Percentiles rank a stretch among this genome's conserved stretches.
Conservation (phyloP, 2,329 filamentous ascomycete genomes). For the Curvularia sp. region DNA sequence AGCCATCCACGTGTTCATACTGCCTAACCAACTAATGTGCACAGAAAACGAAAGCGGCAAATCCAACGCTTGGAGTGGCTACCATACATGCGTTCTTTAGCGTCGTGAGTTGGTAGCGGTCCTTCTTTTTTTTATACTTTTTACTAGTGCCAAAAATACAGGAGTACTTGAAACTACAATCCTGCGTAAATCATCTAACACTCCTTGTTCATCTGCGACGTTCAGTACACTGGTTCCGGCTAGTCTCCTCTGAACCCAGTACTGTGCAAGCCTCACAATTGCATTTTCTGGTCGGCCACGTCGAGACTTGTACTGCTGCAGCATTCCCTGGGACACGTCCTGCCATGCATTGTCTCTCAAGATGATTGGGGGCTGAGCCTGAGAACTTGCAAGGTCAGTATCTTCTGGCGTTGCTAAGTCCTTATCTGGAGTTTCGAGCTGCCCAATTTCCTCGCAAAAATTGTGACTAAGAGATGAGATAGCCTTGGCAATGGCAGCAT, state of each 20-base stretch:
- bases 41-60: neutral
- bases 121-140: constrained; percentile 9
- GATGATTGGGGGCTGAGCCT: neutral
- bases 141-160: constrained; percentile 2
- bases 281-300: neutral
- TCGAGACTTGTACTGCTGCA: neutral
- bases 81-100: neutral
- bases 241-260: constrained; percentile 10
- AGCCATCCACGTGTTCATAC: neutral
- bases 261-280: constrained; percentile 8
- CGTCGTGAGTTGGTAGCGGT: constrained; percentile 14
- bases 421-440: constrained; percentile 11
- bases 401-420: neutral
- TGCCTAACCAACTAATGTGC: neutral
- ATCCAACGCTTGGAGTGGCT: neutral
- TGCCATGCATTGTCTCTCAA: neutral
- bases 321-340: neutral
- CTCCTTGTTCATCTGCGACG: constrained; percentile 1
- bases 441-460: neutral
- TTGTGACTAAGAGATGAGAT: constrained; percentile 5
- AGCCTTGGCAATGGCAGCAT: constrained; percentile 14
- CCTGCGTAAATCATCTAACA: constrained; percentile 13
- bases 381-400: neutral
- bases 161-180: constrained; percentile 8
- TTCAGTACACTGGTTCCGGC: constrained; percentile 1